Evolutionary conservation across 2,329 filamentous ascomycete genomes (phyloP), one percentile per base, ranked within the genome.

Genomic region (Aureobasidium namibiae): DNA sequence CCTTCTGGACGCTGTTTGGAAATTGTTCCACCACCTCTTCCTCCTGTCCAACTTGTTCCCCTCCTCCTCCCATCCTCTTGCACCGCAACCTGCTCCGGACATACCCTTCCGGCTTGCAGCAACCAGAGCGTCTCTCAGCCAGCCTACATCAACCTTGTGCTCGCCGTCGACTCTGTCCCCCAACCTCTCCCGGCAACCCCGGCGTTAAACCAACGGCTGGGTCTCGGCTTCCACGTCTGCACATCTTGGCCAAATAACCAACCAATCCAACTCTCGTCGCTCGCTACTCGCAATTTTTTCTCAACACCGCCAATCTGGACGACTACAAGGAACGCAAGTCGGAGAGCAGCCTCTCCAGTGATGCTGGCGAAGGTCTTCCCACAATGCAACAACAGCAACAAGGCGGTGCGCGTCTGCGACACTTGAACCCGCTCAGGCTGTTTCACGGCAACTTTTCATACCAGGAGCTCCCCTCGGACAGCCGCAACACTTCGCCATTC

Each of bases 391-490:
- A 9, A 36, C 26, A 42, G 60, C 61, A 58, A 60, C 63, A 60
- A 67, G 66, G 64, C 61, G 61, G 63, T 34, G 63, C 65, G 44
- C 65, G 70, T 44, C 70, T 76, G 63, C 73, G 73, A 64, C 69
- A 72, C 61, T 65, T 75, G 63, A 76, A 77, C 61, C 76, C 76
- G 24, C 69, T 75, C 61, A 76, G 76, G 62, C 67, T 78, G 63
- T 72, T 78, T 64, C 69, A 73, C 60, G 68, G 71, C 60, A 71
- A 69, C 67, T 75, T 76, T 70, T 70, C 71, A 61, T 78, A 79
- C 68, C 75, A 78, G 64, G 73, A 73, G 66, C 65, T 79, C 59
- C 75, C 75, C 48, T 70, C 69, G 61, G 74, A 76, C 60, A 73
- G 69, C 67, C 72, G 74, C 67, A 66, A 64, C 63, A 66, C 67